A percentile compares a stretch with the other conserved stretches of the same genome.
These are phyloP conservation scores for Batrachochytrium dendrobatidis DNA, from an alignment of 371 early-diverging fungal species.

Conservation along the genomic window DNA sequence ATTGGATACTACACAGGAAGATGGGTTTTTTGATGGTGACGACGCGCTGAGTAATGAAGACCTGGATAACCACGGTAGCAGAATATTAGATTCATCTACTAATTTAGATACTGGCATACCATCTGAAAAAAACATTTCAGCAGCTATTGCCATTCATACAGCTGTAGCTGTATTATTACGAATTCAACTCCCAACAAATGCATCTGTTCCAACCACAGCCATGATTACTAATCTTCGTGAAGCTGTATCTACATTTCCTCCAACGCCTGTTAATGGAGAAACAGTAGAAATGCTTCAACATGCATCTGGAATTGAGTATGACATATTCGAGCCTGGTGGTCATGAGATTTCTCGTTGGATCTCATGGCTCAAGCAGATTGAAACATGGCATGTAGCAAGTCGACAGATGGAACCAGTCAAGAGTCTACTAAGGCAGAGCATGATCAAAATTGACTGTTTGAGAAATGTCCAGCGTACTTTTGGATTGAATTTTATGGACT, in stretches of 20 bases:
- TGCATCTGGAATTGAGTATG: not conserved
- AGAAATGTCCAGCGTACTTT: slow-evolving; percentile 11
- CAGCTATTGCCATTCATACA: slow-evolving; percentile 7
- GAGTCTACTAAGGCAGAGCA: slow-evolving; percentile 11
- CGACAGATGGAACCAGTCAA: slow-evolving; percentile 18
- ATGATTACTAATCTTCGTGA: slow-evolving; percentile 4
- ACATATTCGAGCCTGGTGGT: not conserved
- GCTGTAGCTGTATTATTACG: slow-evolving; percentile 7
- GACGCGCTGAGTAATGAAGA: too few relatives aligned
- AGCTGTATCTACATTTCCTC: slow-evolving; percentile 7
- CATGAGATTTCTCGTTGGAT: not conserved
- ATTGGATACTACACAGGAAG: too few relatives aligned
- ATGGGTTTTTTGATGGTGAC: too few relatives aligned
- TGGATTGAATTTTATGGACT: slow-evolving; percentile 13
- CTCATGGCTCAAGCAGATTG: slow-evolving; percentile 6
- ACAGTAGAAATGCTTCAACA: slow-evolving; percentile 6
- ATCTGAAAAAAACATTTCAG: slow-evolving; percentile 1
- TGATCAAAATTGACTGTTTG: slow-evolving; percentile 12
- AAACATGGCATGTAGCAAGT: slow-evolving; percentile 8
- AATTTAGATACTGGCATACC: too few relatives aligned
- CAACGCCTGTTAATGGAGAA: slow-evolving; percentile 11
- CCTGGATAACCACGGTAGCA: too few relatives aligned
- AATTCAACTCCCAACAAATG: not conserved
- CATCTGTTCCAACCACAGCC: not conserved
- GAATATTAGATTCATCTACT: too few relatives aligned